These are phyloP conservation scores for Pichia phayaonensis DNA, from an alignment of 805 yeast genomes.

Conservation along the genomic window DNA sequence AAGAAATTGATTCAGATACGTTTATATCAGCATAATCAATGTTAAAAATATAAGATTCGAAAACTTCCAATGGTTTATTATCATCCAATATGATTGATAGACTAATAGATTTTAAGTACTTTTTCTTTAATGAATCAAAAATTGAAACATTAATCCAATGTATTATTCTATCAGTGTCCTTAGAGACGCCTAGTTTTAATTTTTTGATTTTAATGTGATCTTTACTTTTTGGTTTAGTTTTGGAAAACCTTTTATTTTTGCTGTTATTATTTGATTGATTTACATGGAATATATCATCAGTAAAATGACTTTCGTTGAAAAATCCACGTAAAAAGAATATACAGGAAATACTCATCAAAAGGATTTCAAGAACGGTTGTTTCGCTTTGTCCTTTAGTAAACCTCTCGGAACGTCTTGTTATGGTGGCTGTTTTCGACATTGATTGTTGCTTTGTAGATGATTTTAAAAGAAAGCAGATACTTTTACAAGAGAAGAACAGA, in stretches of 20 bases:
- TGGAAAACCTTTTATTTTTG: neutral
- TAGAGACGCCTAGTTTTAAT: conserved; percentile 37
- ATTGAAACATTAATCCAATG: conserved; percentile 50
- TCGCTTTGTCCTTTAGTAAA: conserved; percentile 28
- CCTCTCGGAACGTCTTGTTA: conserved; percentile 16
- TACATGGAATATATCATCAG: conserved; percentile 40
- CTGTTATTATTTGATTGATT: neutral
- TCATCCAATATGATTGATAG: conserved; percentile 40
- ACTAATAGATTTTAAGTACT: conserved; percentile 37
- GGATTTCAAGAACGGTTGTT: conserved; percentile 39
- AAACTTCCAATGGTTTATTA: conserved; percentile 33
- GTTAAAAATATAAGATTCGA: conserved; percentile 45
- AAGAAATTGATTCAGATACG: conserved; percentile 2
- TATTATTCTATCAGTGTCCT: conserved; percentile 40
- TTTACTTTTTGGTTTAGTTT: neutral
- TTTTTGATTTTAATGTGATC: conserved; percentile 40
- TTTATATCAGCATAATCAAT: conserved; percentile 33
- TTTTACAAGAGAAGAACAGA: neutral
- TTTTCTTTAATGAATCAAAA: conserved; percentile 34
- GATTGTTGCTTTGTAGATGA: neutral
- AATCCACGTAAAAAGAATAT: conserved; percentile 49
- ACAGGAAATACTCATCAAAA: conserved; percentile 49
- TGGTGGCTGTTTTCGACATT: neutral
- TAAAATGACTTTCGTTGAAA: conserved; percentile 47
- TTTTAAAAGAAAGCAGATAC: neutral